phyloP scores from a whole-genome alignment of 2,329 filamentous ascomycete genomes.

The Podosphaera fusca region DNA sequence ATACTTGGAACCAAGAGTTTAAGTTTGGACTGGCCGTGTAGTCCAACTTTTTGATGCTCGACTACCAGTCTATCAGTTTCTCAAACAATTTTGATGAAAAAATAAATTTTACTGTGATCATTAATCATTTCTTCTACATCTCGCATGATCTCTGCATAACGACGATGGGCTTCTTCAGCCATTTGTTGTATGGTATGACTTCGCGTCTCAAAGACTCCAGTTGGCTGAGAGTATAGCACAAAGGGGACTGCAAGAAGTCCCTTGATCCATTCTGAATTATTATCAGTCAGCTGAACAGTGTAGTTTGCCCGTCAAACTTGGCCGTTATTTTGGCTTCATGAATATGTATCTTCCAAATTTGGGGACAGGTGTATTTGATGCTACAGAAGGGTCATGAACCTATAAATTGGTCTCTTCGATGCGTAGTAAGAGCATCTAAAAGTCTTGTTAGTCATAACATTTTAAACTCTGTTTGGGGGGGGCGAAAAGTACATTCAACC shows the following conservation, averaged over 20 bases:
- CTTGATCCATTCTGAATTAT: constrained; percentile 70
- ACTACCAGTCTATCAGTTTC: constrained; percentile 23
- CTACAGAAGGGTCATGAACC: constrained; percentile 20
- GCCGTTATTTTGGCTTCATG: background rate
- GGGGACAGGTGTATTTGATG: background rate
- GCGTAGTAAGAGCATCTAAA: constrained; percentile 50
- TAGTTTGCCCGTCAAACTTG: background rate
- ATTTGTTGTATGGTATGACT: constrained; percentile 42
- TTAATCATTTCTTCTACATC: constrained; percentile 83
- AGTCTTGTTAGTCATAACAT: background rate
- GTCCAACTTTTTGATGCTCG: constrained; percentile 40
- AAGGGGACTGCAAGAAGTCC: constrained; percentile 84
- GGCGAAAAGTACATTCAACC: constrained; percentile 41
- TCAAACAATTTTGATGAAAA: background rate
- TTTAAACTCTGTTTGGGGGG: background rate
- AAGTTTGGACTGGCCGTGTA: constrained; percentile 60
- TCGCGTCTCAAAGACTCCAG: constrained; percentile 54
- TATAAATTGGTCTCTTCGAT: constrained; percentile 76
- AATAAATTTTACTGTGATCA: constrained; percentile 48
- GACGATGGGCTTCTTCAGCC: constrained; percentile 57
- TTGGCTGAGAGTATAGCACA: constrained; percentile 86
- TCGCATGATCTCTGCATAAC: constrained; percentile 86
- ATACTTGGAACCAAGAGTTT: constrained; percentile 78
- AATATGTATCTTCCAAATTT: background rate
- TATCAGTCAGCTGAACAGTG: background rate